Evolutionary conservation across 305 asterid genomes (phyloP).

Genomic region (Fraxinus ornus): DNA sequence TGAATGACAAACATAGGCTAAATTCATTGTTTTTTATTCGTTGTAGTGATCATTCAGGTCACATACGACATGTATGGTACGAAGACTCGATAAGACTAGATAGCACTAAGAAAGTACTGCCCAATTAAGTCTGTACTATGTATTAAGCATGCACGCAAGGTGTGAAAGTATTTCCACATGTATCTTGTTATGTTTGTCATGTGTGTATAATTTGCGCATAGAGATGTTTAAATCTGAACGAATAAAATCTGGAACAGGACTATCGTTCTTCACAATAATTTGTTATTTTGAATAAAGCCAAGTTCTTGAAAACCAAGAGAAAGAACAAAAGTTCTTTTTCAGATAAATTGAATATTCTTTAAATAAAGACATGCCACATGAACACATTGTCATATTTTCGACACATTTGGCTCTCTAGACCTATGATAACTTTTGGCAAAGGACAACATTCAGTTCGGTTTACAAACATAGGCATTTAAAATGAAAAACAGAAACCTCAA

Average conservation of each 20-base stretch:
- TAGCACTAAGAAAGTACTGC: neutral
- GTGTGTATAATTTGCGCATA: constrained; percentile 6
- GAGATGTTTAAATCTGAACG: neutral
- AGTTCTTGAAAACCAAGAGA: neutral
- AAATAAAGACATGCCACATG: neutral
- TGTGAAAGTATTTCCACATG: neutral
- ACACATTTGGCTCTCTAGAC: neutral
- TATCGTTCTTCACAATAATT: neutral
- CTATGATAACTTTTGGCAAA: neutral
- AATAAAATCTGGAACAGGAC: neutral
- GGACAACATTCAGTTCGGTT: neutral
- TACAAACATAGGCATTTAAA: neutral
- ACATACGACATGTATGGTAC: neutral
- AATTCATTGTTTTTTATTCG: neutral
- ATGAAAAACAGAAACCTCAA: neutral
- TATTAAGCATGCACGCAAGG: neutral
- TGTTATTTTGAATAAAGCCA: neutral
- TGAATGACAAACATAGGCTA: too few species aligned
- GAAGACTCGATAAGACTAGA: neutral
- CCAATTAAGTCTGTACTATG: neutral
- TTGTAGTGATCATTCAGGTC: neutral
- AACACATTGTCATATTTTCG: neutral
- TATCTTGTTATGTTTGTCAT: neutral
- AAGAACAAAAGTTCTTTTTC: neutral
- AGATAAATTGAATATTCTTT: neutral